Conservation (phyloP, 2,329 filamentous ascomycete species). For the Byssochlamys sp. region DNA sequence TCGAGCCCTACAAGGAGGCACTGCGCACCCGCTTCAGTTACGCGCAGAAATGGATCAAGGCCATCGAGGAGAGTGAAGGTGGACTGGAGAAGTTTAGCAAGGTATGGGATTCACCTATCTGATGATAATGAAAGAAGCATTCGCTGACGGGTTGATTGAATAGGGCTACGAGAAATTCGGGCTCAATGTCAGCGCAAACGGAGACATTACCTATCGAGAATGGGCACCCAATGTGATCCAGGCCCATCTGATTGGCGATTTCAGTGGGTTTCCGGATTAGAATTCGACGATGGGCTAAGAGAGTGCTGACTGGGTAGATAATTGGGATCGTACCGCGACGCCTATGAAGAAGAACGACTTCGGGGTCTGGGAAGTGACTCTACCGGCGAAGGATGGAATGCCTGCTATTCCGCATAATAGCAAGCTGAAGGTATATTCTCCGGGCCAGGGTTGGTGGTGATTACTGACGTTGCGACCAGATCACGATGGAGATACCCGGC, state of each 20-base stretch:
- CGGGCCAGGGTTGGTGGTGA: background rate
- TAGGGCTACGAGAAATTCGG: slow-evolving; percentile 82
- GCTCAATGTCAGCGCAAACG: slow-evolving; percentile 68
- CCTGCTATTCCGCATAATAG: slow-evolving; percentile 82
- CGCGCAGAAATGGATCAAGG: slow-evolving; percentile 77
- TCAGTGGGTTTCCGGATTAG: slow-evolving; percentile 53
- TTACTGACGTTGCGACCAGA: slow-evolving; percentile 40
- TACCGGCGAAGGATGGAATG: slow-evolving; percentile 65
- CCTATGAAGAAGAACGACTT: slow-evolving; percentile 78
- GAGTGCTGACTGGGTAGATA: slow-evolving; percentile 48
- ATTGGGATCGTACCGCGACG: slow-evolving; percentile 74
- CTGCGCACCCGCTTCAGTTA: slow-evolving; percentile 68
- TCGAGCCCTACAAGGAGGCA: slow-evolving; percentile 71
- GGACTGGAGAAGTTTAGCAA: slow-evolving; percentile 84
- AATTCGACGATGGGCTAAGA: slow-evolving; percentile 2
- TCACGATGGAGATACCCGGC: slow-evolving; percentile 68
- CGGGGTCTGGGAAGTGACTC: slow-evolving; percentile 73
- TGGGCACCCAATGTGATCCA: slow-evolving; percentile 86
- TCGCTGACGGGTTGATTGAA: slow-evolving; percentile 1
- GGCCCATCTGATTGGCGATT: slow-evolving; percentile 85
- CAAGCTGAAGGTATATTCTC: slow-evolving; percentile 70
- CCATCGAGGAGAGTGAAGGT: slow-evolving; percentile 72
- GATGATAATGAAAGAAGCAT: background rate
- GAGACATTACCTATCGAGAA: slow-evolving; percentile 83
- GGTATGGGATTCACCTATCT: slow-evolving; percentile 34